Evolutionary conservation across 2,329 filamentous ascomycete species (phyloP).

Genomic region (Boeremia exigua): DNA sequence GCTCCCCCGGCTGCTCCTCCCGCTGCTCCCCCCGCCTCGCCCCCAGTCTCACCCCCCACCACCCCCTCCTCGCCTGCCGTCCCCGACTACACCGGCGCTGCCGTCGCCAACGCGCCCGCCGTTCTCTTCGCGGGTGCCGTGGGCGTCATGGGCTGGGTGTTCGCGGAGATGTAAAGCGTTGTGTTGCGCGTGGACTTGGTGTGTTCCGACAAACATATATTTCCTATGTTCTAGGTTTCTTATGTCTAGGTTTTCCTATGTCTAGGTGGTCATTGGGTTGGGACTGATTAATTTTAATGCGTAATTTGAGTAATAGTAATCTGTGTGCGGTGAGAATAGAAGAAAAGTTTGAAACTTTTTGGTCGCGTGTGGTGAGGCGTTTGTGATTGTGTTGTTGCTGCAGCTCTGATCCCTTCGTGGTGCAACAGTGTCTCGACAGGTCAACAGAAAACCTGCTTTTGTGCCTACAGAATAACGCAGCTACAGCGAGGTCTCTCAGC

Average conservation of each 20-base stretch:
- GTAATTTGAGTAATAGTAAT: constrained; percentile 1
- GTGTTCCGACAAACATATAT: not conserved
- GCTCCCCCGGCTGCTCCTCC: constrained; percentile 1
- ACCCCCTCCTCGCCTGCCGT: not conserved
- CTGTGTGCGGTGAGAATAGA: not conserved
- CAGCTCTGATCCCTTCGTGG: no score
- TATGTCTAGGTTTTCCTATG: no score
- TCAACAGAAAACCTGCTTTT: no score
- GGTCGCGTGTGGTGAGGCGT: no score
- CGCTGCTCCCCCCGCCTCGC: not conserved
- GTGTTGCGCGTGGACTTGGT: not conserved
- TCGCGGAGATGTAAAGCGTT: constrained; percentile 13
- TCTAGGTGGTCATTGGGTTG: constrained; percentile 6
- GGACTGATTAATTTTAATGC: not conserved
- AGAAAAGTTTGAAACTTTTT: not conserved
- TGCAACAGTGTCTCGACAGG: no score
- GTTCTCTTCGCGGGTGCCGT: constrained; percentile 12
- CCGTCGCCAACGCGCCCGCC: constrained; percentile 7
- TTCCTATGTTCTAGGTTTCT: no score
- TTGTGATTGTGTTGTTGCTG: no score
- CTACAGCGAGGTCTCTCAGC: no score
- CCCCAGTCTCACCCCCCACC: not conserved
- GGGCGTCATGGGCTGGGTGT: constrained; percentile 15
- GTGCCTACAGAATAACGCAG: no score
- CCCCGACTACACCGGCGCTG: constrained; percentile 15